These are phyloP conservation scores for Papilionanthe hybrid DNA, from an alignment of 116 monocot genomes.

Conservation along the genomic window DNA sequence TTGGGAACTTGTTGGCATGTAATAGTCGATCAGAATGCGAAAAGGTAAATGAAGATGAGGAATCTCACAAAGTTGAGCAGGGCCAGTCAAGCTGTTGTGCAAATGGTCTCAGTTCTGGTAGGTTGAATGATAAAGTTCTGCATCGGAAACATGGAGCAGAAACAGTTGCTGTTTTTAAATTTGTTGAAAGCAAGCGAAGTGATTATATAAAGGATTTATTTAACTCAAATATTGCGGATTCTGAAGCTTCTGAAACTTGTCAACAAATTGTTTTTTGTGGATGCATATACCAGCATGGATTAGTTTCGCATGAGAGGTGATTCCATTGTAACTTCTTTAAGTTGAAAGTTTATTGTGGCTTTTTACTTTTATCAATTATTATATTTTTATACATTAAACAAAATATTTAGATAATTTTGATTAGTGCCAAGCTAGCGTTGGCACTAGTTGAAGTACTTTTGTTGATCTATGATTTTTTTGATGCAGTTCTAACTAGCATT, in stretches of 20 bases:
- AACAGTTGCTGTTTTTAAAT: constrained; percentile 1
- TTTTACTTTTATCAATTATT: background rate
- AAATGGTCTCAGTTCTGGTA: constrained; percentile 5
- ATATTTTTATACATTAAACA: background rate
- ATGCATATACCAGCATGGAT: constrained; percentile 39
- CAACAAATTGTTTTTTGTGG: constrained; percentile 39
- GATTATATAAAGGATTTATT: constrained; percentile 34
- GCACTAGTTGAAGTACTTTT: background rate
- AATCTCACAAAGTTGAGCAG: constrained; percentile 10
- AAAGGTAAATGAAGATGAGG: constrained; percentile 22
- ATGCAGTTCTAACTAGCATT: background rate
- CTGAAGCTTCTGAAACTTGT: constrained; percentile 37
- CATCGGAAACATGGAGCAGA: constrained; percentile 3
- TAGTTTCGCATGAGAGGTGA: constrained; percentile 42
- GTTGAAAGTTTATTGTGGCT: background rate
- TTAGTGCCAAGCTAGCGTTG: background rate
- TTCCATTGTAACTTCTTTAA: background rate
- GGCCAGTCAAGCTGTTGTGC: background rate
- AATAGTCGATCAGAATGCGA: constrained; percentile 3
- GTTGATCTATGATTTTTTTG: background rate
- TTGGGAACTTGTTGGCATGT: constrained; percentile 14
- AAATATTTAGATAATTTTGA: background rate
- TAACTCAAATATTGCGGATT: constrained; percentile 33
- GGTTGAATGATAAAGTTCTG: constrained; percentile 2
- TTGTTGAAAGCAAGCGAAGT: constrained; percentile 13